Conservation (phyloP, 2,329 filamentous ascomycete genomes). For the Elsinoe arachidis region DNA sequence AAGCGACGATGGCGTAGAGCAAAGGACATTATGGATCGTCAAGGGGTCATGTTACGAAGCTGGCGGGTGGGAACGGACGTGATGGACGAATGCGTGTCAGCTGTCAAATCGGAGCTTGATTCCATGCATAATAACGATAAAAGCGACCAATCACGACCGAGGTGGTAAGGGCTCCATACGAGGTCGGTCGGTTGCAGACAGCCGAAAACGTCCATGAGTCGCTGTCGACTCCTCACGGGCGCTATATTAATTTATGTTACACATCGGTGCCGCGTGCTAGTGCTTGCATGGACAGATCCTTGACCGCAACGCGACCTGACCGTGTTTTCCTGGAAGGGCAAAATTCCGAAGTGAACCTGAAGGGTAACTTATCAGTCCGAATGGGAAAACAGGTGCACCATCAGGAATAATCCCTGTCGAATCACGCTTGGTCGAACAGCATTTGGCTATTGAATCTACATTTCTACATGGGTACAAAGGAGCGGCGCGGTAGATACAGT, state of each 20-base stretch:
- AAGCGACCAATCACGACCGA: constrained; percentile 11
- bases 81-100: constrained; percentile 53
- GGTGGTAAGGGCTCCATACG: background rate
- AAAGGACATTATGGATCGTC: constrained; percentile 51
- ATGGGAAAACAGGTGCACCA: background rate
- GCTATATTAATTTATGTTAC: constrained; percentile 9
- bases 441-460: background rate
- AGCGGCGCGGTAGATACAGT: background rate
- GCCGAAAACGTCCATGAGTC: background rate
- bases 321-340: background rate
- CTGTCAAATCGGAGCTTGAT: constrained; percentile 52
- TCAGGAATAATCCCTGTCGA: background rate
- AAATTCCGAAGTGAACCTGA: too few species aligned
- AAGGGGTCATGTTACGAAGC: constrained; percentile 60
- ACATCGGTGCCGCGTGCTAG: constrained; percentile 1
- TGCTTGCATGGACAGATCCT: constrained; percentile 1
- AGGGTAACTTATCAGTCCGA: too few species aligned
- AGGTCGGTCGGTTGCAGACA: background rate
- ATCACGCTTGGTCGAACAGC: background rate
- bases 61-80: constrained; percentile 69
- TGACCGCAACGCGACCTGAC: background rate
- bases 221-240: background rate
- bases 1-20: constrained; percentile 57
- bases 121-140: constrained; percentile 22
- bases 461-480: background rate